phyloP scores from a whole-genome alignment of 2,329 filamentous ascomycete species.

The Grosmannia clavigera region DNA sequence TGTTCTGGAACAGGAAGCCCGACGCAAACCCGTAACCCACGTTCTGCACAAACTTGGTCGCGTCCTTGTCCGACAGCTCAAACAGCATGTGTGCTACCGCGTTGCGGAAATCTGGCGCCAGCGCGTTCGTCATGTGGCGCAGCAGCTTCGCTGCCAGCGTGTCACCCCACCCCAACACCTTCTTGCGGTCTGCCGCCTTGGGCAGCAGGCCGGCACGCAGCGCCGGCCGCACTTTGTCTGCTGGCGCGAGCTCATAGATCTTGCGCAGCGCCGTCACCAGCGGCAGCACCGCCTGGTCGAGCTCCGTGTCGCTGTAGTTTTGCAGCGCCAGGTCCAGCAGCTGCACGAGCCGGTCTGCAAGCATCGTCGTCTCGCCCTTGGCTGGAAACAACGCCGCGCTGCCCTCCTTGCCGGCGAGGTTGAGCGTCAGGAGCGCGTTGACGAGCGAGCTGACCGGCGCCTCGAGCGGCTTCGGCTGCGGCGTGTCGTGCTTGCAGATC shows the following conservation, averaged over 20 bases:
- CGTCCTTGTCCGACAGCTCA: constrained; percentile 71
- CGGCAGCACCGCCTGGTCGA: constrained; percentile 60
- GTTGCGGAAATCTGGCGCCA: constrained; percentile 59
- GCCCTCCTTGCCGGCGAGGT: constrained; percentile 45
- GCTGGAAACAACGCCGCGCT: constrained; percentile 53
- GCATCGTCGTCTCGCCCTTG: constrained; percentile 40
- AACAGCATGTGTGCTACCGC: constrained; percentile 72
- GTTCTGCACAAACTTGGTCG: constrained; percentile 71
- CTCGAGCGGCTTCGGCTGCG: constrained; percentile 55
- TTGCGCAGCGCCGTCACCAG: constrained; percentile 62
- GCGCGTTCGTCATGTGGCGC: constrained; percentile 61
- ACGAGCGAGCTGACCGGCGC: constrained; percentile 59
- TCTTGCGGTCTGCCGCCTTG: constrained; percentile 59
- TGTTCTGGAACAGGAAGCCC: constrained; percentile 76
- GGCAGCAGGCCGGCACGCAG: constrained; percentile 64
- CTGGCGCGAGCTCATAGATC: constrained; percentile 56
- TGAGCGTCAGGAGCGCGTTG: constrained; percentile 71
- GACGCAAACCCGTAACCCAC: constrained; percentile 92
- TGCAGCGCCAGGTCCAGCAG: constrained; percentile 57
- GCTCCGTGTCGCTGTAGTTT: constrained; percentile 51
- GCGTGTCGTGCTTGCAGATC: constrained; percentile 45
- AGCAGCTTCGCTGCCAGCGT: constrained; percentile 68
- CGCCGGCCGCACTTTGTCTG: constrained; percentile 40
- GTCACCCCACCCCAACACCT: constrained; percentile 63
- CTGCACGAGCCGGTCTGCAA: constrained; percentile 53